Evolutionary conservation across 176 grass and related monocot species (phyloP), one percentile per base, ranked within the genome.

Genomic region (Puya raimondii): DNA sequence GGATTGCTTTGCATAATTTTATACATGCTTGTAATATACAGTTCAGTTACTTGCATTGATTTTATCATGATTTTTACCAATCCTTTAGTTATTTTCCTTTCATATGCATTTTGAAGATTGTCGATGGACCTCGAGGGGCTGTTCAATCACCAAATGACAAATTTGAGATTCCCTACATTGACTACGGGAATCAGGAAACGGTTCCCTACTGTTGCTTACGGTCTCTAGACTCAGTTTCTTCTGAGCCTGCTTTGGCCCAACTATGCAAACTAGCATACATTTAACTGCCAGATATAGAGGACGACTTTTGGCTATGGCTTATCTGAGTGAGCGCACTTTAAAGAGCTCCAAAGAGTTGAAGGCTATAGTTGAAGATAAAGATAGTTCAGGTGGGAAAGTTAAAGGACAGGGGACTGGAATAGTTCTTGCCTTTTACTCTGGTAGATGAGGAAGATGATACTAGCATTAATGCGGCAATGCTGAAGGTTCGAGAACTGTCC

Each of bases 121-220:
- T 99, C 29, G 93, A 74, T 82, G 94, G 87, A 76, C 94, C 89
- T 70, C 84, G 82, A 73, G 88, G 81, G 82, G 80, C 69, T 68
- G 87, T 93, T 63, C 64, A 85, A 81, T 99, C 94, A 72, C 67
- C 76, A 50, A 70, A 84, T 26, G 89, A 99, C 76, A 83, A 85
- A 17, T 99, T 88, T 75, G 94, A 99, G 80, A 89, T 99, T 25
- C 90, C 93, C 75, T 99, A 99, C 61, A 86, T 99, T 52, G 94
- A 99, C 68, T 99, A 93, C 53, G 94, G 94, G 10, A 99, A 99
- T 82, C 89, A 99, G 78, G 94, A 99, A 67, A 84, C 76, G 61
- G 74, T 99, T 71, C 77, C 94, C 1, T 99, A 99, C 73, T 87
- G 74, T 61, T 74, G 72, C 66, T 76, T 99, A 47, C 74, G 87